Conservation (phyloP, 805 yeast genomes). For the Metschnikowia drakensbergensis region DNA sequence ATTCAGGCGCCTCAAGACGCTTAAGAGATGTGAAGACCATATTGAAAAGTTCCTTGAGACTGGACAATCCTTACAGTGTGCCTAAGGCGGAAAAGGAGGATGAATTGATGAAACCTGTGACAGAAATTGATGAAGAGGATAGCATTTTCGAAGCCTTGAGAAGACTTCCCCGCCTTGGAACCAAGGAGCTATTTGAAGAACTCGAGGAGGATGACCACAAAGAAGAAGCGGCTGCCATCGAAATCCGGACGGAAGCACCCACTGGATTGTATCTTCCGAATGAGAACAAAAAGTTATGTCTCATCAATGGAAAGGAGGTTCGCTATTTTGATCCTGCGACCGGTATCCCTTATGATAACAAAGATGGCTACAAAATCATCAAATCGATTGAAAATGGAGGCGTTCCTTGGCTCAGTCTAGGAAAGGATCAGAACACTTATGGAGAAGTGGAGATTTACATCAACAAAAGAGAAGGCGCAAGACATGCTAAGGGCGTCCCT, state of each 20-base stretch:
- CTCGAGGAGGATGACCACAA: conserved; percentile 35
- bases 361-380: conserved; percentile 72
- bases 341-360: conserved; percentile 82
- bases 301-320: conserved; percentile 75
- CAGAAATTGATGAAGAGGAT: conserved; percentile 34
- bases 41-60: conserved; percentile 26
- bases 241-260: conserved; percentile 66
- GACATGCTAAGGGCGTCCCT: conserved; percentile 84
- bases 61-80: conserved; percentile 37
- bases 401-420: conserved; percentile 48
- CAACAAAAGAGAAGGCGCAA: conserved; percentile 49
- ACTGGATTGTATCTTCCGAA: conserved; percentile 68
- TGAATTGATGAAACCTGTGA: conserved; percentile 31
- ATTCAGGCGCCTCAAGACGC: conserved; percentile 49
- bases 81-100: conserved; percentile 31
- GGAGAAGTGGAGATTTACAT: conserved; percentile 41
- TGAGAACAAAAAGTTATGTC: conserved; percentile 63
- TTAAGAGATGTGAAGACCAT: conserved; percentile 54
- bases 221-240: conserved; percentile 40
- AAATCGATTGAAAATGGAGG: conserved; percentile 45
- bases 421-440: conserved; percentile 54
- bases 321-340: conserved; percentile 83
- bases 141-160: conserved; percentile 40
- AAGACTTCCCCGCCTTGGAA: conserved; percentile 61
- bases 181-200: conserved; percentile 42